These are phyloP conservation scores for Termitomyces sp. DNA, from an alignment of 768 basidiomycete genomes.

Conservation along the genomic window DNA sequence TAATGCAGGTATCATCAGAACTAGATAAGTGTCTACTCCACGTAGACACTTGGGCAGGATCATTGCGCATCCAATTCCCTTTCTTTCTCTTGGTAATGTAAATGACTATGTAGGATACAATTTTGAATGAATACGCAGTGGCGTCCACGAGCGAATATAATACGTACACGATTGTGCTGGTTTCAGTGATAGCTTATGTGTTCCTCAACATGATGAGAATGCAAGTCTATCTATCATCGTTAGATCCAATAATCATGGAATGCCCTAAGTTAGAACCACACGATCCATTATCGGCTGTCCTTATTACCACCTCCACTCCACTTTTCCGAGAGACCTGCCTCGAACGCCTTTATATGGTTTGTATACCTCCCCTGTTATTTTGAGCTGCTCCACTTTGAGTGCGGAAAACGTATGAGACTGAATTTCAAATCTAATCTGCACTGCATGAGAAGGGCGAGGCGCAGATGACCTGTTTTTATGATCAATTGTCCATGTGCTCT, in stretches of 20 bases:
- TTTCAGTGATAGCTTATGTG: background rate
- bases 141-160: background rate
- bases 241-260: background rate
- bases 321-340: slow-evolving; percentile 54
- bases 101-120: slow-evolving; percentile 9
- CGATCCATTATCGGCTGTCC: background rate
- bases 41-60: background rate
- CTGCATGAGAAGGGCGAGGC: slow-evolving; percentile 67
- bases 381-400: slow-evolving; percentile 82
- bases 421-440: slow-evolving; percentile 69
- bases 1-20: slow-evolving; percentile 90
- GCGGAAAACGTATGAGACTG: slow-evolving; percentile 71
- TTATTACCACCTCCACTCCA: slow-evolving; percentile 61
- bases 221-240: background rate
- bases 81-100: background rate
- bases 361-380: slow-evolving; percentile 70
- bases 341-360: slow-evolving; percentile 93
- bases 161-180: background rate
- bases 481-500: background rate
- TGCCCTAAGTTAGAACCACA: background rate
- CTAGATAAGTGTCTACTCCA: slow-evolving; percentile 49
- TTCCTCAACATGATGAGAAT: background rate
- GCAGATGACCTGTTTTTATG: slow-evolving; percentile 22
- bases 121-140: background rate
- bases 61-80: background rate